phyloP scores from a whole-genome alignment of 176 grass and related monocot genomes.

The Secale cereale region DNA sequence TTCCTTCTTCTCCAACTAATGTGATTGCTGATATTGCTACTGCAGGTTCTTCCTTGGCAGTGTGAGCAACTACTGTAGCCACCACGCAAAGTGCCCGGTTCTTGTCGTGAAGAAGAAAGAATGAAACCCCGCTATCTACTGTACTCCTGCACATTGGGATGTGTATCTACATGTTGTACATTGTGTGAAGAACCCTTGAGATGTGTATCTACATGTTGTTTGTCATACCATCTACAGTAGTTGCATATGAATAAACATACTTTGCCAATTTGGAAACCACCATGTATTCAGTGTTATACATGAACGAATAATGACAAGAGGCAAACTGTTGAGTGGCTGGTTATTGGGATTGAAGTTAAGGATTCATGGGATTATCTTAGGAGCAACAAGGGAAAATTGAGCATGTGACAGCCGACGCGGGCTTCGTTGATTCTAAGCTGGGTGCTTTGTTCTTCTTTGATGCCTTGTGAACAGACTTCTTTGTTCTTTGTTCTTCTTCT shows the following conservation, averaged over 20 bases:
- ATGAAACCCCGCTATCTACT: not conserved
- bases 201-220: not conserved
- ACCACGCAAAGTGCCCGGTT: not conserved
- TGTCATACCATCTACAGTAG: not conserved
- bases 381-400: not conserved
- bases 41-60: constrained; percentile 7
- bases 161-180: not conserved
- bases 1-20: not conserved
- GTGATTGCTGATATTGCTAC: not conserved
- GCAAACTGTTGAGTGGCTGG: not conserved
- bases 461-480: no score
- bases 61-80: constrained; percentile 13
- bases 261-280: not conserved
- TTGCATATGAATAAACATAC: not conserved
- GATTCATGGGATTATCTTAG: not conserved
- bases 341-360: not conserved
- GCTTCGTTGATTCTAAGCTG: no score
- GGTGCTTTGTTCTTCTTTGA: no score
- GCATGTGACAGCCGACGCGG: not conserved
- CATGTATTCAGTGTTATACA: not conserved
- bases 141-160: not conserved
- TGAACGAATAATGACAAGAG: not conserved
- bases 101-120: constrained; percentile 14
- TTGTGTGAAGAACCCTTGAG: not conserved
- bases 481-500: no score